These are phyloP conservation scores for Canavalia ensiformis DNA, from an alignment of 306 rosid genomes.

Conservation along the genomic window DNA sequence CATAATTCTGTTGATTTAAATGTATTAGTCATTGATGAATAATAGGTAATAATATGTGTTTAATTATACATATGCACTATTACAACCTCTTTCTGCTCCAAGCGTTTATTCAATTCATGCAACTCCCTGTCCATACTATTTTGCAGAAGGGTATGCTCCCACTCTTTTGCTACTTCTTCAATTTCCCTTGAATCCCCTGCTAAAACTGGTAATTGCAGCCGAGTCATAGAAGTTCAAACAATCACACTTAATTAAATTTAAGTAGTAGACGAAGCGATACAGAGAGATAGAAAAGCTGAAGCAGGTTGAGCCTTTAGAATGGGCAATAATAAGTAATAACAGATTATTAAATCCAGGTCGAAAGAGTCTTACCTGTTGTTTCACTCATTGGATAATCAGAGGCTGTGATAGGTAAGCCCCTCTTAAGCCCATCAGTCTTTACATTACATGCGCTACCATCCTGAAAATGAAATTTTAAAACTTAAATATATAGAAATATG, in stretches of 20 bases:
- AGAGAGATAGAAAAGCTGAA: conserved; percentile 15
- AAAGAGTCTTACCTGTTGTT: conserved; percentile 69
- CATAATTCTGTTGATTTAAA: conserved; percentile 29
- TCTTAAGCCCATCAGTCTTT: conserved; percentile 85
- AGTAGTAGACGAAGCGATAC: conserved; percentile 28
- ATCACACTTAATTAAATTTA: conserved; percentile 38
- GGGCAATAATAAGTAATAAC: conserved; percentile 12
- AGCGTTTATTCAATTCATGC: conserved; percentile 87
- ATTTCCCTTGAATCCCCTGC: conserved; percentile 86
- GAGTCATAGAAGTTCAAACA: conserved; percentile 37
- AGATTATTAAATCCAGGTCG: conserved; percentile 39
- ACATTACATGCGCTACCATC: conserved; percentile 65
- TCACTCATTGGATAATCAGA: conserved; percentile 84
- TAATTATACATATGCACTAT: conserved; percentile 32
- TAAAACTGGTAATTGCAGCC: conserved; percentile 45
- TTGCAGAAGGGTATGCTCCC: conserved; percentile 95
- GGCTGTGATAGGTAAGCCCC: conserved; percentile 73
- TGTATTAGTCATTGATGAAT: background rate
- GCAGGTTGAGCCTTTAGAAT: conserved; percentile 20
- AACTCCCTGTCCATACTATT: conserved; percentile 93
- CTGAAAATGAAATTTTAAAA: conserved; percentile 62
- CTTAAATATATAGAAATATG: conserved; percentile 35
- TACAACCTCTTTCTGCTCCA: conserved; percentile 89
- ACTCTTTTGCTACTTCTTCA: conserved; percentile 93
- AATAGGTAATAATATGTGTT: conserved; percentile 20